phyloP scores from a whole-genome alignment of 805 yeast genomes.

The Kuraishia floccosa region DNA sequence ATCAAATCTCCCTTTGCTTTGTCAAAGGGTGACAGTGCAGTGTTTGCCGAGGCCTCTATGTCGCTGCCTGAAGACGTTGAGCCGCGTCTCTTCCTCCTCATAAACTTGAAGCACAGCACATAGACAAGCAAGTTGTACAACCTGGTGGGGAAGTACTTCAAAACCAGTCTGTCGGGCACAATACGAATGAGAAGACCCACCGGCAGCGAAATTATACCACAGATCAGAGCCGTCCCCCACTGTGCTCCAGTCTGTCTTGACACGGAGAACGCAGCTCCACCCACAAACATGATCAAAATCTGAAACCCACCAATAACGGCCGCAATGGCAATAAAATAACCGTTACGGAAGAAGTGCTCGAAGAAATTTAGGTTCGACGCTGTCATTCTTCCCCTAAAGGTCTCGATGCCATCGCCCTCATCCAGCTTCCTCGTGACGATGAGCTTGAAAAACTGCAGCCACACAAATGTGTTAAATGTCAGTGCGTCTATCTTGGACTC shows the following conservation, averaged over 20 bases:
- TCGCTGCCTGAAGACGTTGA: too few species aligned
- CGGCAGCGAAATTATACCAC: constrained; percentile 78
- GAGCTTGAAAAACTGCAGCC: constrained; percentile 94
- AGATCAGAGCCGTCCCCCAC: constrained; percentile 83
- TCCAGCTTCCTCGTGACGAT: constrained; percentile 86
- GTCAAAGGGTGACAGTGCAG: neutral
- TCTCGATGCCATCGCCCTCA: constrained; percentile 62
- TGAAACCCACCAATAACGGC: constrained; percentile 74
- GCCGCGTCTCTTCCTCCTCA: too few species aligned
- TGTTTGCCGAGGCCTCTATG: neutral
- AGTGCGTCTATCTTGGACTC: constrained; percentile 60
- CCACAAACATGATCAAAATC: constrained; percentile 86
- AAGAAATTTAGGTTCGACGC: constrained; percentile 68
- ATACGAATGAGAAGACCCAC: constrained; percentile 67
- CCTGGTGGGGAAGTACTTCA: constrained; percentile 51
- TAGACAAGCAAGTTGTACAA: constrained; percentile 23
- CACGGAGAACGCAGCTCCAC: constrained; percentile 90
- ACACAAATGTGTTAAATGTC: constrained; percentile 93
- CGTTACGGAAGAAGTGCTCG: constrained; percentile 71
- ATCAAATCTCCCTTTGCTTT: too few species aligned
- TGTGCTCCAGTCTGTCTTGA: constrained; percentile 67
- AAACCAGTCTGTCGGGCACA: constrained; percentile 73
- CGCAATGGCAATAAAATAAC: constrained; percentile 68
- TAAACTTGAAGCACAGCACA: constrained; percentile 1
- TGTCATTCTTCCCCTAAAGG: constrained; percentile 47